These are phyloP conservation scores for Austropuccinia psidii DNA, from an alignment of 1,284 basidiomycete genomes.

Conservation along the genomic window DNA sequence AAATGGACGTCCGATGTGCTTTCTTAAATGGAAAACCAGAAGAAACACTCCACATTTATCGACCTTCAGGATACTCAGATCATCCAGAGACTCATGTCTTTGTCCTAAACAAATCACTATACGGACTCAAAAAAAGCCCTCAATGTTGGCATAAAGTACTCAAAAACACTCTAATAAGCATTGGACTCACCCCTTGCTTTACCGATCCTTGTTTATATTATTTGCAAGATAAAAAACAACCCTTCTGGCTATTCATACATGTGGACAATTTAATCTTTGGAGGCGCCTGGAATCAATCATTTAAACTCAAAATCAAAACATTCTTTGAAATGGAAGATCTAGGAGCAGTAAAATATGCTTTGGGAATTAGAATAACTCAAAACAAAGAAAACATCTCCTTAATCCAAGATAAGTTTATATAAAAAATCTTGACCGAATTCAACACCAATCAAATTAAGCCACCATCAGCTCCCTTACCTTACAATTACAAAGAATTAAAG, in stretches of 20 bases:
- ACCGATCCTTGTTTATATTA: background rate
- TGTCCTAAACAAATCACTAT: constrained; percentile 4
- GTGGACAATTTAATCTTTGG: background rate
- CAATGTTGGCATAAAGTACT: background rate
- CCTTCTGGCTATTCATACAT: background rate
- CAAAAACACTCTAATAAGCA: background rate
- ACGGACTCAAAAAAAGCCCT: constrained; percentile 6
- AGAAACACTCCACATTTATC: constrained; percentile 49
- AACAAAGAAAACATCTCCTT: background rate
- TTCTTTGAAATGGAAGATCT: constrained; percentile 15
- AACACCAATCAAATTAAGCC: background rate
- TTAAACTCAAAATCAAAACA: background rate
- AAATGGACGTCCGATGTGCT: constrained; percentile 51
- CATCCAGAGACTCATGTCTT: background rate
- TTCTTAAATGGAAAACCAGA: constrained; percentile 51
- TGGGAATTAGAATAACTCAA: background rate
- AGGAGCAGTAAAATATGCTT: background rate
- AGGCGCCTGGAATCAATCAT: background rate
- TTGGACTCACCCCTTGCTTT: background rate
- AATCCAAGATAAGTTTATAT: background rate
- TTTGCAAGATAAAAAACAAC: background rate
- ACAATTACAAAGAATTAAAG: background rate
- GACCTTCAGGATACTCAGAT: constrained; percentile 43
- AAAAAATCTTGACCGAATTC: background rate
- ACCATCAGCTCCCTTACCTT: background rate